phyloP scores from a whole-genome alignment of 441 rosid species.

The Brassica hybrid region DNA sequence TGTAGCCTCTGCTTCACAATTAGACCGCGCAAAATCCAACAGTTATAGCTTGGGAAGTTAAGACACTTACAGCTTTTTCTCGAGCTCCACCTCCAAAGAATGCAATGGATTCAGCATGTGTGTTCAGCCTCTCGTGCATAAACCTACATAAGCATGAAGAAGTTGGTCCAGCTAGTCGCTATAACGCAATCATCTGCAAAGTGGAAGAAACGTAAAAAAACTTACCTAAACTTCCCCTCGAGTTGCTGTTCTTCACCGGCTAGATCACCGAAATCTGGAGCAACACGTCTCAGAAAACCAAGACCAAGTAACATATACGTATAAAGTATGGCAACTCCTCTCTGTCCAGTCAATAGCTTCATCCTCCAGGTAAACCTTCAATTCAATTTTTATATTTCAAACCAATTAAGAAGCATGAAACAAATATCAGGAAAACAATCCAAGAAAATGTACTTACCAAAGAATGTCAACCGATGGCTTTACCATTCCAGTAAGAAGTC shows the following conservation, averaged over 20 bases:
- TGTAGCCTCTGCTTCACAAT: slow-evolving; percentile 15
- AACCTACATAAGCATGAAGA: slow-evolving; percentile 58
- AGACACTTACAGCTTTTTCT: slow-evolving; percentile 89
- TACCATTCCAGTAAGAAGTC: slow-evolving; percentile 98
- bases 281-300: slow-evolving; percentile 88
- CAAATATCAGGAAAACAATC: not conserved
- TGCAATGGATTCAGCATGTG: slow-evolving; percentile 99
- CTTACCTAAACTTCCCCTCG: slow-evolving; percentile 97
- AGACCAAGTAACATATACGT: slow-evolving; percentile 96
- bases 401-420: not conserved
- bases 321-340: slow-evolving; percentile 97
- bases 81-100: slow-evolving; percentile 99
- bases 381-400: slow-evolving; percentile 28
- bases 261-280: slow-evolving; percentile 98
- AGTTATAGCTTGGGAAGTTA: slow-evolving; percentile 27
- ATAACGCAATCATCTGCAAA: slow-evolving; percentile 23
- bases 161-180: slow-evolving; percentile 28
- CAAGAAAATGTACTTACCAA: slow-evolving; percentile 65
- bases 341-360: slow-evolving; percentile 95
- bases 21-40: slow-evolving; percentile 11
- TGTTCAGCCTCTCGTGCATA: slow-evolving; percentile 97
- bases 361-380: slow-evolving; percentile 99
- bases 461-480: slow-evolving; percentile 97
- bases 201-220: not conserved
- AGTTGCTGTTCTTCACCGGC: slow-evolving; percentile 88